phyloP scores from a whole-genome alignment of 2,329 filamentous ascomycete genomes.

The Phialophora macrospora region DNA sequence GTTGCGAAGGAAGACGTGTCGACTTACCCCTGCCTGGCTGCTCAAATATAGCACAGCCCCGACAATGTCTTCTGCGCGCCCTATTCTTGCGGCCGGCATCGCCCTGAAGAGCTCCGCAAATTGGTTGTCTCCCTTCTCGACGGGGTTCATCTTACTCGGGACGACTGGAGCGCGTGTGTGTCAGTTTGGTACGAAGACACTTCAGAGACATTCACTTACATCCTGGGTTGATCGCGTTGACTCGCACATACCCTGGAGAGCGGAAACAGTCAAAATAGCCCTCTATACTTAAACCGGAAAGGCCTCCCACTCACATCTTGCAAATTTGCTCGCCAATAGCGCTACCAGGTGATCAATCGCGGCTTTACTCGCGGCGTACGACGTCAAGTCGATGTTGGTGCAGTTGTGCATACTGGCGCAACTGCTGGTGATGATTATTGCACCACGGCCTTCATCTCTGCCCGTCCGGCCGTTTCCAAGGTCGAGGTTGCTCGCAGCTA shows the following conservation, averaged over 20 bases:
- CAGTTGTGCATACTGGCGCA: slow-evolving; percentile 60
- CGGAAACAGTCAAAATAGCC: slow-evolving; percentile 3
- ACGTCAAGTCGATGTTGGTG: slow-evolving; percentile 59
- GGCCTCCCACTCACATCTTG: slow-evolving; percentile 31
- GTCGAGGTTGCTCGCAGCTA: slow-evolving; percentile 45
- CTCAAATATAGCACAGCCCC: slow-evolving; percentile 52
- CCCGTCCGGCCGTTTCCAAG: slow-evolving; percentile 41
- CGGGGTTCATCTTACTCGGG: slow-evolving; percentile 53
- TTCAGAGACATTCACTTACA: slow-evolving; percentile 43
- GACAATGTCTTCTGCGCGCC: slow-evolving; percentile 50
- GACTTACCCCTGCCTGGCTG: slow-evolving; percentile 49
- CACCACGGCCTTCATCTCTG: slow-evolving; percentile 51
- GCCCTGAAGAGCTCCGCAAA: slow-evolving; percentile 51
- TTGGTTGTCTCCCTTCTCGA: slow-evolving; percentile 49
- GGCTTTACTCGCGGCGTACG: slow-evolving; percentile 58
- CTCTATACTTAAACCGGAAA: background rate
- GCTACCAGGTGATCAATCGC: slow-evolving; percentile 59
- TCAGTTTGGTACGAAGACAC: slow-evolving; percentile 13
- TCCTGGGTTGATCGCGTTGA: slow-evolving; percentile 53
- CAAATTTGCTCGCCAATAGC: slow-evolving; percentile 57
- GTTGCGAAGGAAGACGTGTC: background rate
- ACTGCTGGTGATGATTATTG: slow-evolving; percentile 56
- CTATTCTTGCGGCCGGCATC: slow-evolving; percentile 49
- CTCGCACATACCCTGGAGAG: slow-evolving; percentile 49
- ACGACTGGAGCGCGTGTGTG: slow-evolving; percentile 43